Conservation (phyloP, 2,329 filamentous ascomycete genomes). For the Penicillium fuscoglaucum region DNA sequence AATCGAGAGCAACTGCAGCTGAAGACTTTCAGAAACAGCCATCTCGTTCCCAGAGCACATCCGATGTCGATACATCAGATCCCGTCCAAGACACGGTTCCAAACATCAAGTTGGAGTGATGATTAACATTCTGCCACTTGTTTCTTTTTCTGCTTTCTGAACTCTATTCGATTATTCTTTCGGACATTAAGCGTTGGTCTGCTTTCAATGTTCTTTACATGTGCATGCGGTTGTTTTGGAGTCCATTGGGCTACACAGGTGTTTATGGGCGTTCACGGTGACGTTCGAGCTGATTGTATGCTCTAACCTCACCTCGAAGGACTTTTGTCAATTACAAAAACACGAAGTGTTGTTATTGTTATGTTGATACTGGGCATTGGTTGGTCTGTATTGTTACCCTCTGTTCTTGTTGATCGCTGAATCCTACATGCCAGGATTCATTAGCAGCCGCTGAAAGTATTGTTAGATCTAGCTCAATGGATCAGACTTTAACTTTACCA, state of each 20-base stretch:
- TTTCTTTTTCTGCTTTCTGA: not conserved
- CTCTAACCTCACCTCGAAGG: not conserved
- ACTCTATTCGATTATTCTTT: not conserved
- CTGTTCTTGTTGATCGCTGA: not conserved
- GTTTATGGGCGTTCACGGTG: not conserved
- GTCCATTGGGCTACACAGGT: not conserved
- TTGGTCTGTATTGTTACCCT: not conserved
- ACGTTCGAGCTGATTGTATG: not conserved
- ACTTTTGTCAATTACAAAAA: not conserved
- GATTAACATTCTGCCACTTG: not conserved
- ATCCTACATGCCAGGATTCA: not conserved
- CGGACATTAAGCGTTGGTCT: not conserved
- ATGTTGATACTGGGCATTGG: not conserved
- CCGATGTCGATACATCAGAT: not conserved
- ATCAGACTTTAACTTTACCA: not conserved
- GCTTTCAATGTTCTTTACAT: not conserved
- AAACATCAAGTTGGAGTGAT: not conserved
- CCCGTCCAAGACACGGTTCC: not conserved
- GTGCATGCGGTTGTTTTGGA: not conserved
- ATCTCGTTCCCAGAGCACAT: not conserved
- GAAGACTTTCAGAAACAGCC: not conserved
- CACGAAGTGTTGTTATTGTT: not conserved
- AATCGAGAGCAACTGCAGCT: conserved; percentile 31
- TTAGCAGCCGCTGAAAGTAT: not conserved
- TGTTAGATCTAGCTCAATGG: not conserved